Evolutionary conservation across 73 alveolate species (phyloP).

Genomic region (Paramecium tetraurelia): DNA sequence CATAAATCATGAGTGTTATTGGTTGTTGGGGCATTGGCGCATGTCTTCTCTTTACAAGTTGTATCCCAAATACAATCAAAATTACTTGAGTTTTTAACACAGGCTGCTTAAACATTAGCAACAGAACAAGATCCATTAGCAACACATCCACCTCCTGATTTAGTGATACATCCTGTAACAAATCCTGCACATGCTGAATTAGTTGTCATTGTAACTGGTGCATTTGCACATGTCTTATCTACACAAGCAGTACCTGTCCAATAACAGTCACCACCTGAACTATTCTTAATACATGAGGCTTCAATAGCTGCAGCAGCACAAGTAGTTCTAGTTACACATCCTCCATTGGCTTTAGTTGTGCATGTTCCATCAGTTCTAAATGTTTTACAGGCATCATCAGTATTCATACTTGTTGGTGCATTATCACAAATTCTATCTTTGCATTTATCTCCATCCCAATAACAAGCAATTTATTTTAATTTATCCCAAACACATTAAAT

Average conservation of each 20-base stretch:
- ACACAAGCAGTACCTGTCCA: not conserved
- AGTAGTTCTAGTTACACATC: not conserved
- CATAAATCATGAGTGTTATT: conserved; percentile 14
- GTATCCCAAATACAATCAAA: conserved; percentile 20
- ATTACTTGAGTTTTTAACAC: not conserved
- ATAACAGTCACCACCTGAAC: not conserved
- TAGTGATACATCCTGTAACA: conserved; percentile 2
- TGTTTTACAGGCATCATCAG: not conserved
- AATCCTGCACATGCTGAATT: not conserved
- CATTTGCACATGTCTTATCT: conserved; percentile 31
- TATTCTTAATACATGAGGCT: not conserved
- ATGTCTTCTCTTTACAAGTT: not conserved
- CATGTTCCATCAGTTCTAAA: not conserved
- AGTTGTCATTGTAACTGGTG: not conserved
- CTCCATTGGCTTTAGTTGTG: conserved; percentile 17
- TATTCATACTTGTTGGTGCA: not conserved
- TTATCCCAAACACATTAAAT: not conserved
- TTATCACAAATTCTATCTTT: not conserved
- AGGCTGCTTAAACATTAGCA: not conserved
- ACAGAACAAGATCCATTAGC: not conserved
- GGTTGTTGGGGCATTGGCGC: not conserved
- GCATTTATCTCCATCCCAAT: not conserved
- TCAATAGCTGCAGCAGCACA: not conserved
- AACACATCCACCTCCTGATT: not conserved
- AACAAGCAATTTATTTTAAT: not conserved